phyloP scores from a whole-genome alignment of 176 grass and related monocot genomes.

The Carex myosuroides region DNA sequence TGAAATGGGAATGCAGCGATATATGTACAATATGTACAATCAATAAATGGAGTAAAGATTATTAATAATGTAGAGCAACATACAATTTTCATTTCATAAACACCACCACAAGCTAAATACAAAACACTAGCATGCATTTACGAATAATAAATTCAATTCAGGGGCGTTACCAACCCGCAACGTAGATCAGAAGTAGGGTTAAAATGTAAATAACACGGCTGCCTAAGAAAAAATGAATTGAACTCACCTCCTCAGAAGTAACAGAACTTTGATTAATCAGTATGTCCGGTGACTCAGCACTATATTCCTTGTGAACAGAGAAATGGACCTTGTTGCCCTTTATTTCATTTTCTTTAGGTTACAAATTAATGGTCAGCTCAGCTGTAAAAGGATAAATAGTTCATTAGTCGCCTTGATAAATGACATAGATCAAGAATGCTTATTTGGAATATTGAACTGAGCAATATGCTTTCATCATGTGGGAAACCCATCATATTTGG shows the following conservation, averaged over 20 bases:
- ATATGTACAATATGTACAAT: background rate
- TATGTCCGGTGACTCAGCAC: background rate
- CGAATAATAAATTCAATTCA: background rate
- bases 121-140: background rate
- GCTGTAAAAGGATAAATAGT: background rate
- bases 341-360: background rate
- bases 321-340: background rate
- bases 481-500: background rate
- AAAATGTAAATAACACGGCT: background rate
- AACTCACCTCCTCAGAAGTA: slow-evolving; percentile 2
- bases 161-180: background rate
- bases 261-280: background rate
- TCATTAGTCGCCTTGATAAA: background rate
- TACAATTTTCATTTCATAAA: background rate
- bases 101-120: background rate
- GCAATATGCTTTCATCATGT: background rate
- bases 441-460: background rate
- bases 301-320: background rate
- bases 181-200: no score
- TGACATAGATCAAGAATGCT: background rate
- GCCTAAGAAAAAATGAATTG: background rate
- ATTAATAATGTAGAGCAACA: background rate
- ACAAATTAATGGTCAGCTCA: background rate
- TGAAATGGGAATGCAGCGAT: background rate
- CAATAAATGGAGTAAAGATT: background rate